Percentiles rank a stretch among this genome's conserved stretches.
Evolutionary conservation across 2,329 filamentous ascomycete species (phyloP).

Genomic region (Celoporthe dispersa): DNA sequence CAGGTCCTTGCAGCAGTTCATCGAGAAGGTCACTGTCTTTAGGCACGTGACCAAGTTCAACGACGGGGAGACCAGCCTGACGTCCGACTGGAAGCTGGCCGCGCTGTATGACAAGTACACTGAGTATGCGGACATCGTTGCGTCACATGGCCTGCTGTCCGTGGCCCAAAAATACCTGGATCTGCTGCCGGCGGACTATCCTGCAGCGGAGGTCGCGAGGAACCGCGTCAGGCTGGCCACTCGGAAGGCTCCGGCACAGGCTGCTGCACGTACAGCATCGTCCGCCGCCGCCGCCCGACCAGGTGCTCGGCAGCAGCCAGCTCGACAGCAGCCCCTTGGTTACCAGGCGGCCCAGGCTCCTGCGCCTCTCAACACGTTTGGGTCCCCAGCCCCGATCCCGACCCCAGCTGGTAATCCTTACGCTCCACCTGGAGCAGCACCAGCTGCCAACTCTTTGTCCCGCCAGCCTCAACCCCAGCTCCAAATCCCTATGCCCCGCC

Average conservation of each 20-base stretch:
- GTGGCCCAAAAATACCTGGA: slow-evolving; percentile 91
- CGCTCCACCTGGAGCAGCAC: slow-evolving; percentile 31
- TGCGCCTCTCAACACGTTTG: slow-evolving; percentile 41
- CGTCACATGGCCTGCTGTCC: slow-evolving; percentile 83
- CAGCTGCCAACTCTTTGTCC: slow-evolving; percentile 36
- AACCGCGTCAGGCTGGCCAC: slow-evolving; percentile 86
- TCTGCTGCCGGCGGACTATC: slow-evolving; percentile 81
- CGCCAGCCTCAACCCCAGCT: slow-evolving; percentile 34
- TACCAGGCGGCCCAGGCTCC: slow-evolving; percentile 55
- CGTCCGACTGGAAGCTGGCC: slow-evolving; percentile 85
- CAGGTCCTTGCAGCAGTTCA: slow-evolving; percentile 85
- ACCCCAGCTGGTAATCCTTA: slow-evolving; percentile 13
- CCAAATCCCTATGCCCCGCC: slow-evolving; percentile 42
- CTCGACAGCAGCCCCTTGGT: slow-evolving; percentile 44
- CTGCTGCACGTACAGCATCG: slow-evolving; percentile 39
- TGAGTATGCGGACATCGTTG: slow-evolving; percentile 95
- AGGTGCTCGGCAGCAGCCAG: slow-evolving; percentile 41
- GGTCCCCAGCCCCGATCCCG: slow-evolving; percentile 33
- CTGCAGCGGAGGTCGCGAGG: slow-evolving; percentile 84
- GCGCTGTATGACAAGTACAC: slow-evolving; percentile 92
- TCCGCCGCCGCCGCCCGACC: slow-evolving; percentile 38
- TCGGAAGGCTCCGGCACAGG: slow-evolving; percentile 54
- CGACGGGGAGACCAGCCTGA: slow-evolving; percentile 73
- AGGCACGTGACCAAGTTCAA: slow-evolving; percentile 90
- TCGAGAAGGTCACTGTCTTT: slow-evolving; percentile 98